These are phyloP conservation scores for Claviceps africana DNA, from an alignment of 2,329 filamentous ascomycete species.

Conservation along the genomic window DNA sequence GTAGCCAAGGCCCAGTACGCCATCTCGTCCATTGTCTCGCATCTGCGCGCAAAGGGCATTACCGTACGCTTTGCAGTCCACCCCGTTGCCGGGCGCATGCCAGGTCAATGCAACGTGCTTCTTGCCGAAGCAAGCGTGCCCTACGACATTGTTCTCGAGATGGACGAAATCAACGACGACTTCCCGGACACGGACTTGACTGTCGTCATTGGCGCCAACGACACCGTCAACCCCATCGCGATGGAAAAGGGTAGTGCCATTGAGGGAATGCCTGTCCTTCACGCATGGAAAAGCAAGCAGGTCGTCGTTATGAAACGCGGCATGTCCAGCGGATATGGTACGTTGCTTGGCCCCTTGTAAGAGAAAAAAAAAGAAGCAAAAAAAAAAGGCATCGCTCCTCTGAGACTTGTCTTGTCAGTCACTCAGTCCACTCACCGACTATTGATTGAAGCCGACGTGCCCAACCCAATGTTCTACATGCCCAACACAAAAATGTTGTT, in stretches of 20 bases:
- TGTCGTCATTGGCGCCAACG: constrained; percentile 81
- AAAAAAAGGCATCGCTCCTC: too few relatives aligned
- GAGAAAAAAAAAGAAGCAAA: too few relatives aligned
- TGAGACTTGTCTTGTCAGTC: background rate
- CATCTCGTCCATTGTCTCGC: constrained; percentile 65
- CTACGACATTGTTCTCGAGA: constrained; percentile 85
- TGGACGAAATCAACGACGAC: constrained; percentile 94
- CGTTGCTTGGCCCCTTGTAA: constrained; percentile 15
- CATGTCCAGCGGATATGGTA: constrained; percentile 76
- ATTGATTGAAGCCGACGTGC: constrained; percentile 54
- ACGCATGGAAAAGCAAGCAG: constrained; percentile 89
- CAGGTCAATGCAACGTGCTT: constrained; percentile 82
- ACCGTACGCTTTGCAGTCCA: constrained; percentile 84
- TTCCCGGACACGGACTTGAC: constrained; percentile 76
- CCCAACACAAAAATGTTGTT: constrained; percentile 83
- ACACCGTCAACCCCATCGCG: constrained; percentile 84
- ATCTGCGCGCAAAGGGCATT: constrained; percentile 60
- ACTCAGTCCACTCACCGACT: constrained; percentile 3
- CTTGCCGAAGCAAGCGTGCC: constrained; percentile 78
- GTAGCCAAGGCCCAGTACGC: constrained; percentile 89
- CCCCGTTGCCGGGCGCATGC: constrained; percentile 82
- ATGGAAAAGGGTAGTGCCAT: constrained; percentile 72
- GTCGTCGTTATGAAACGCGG: constrained; percentile 89
- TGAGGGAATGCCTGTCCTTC: constrained; percentile 82
- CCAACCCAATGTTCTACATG: constrained; percentile 91